Percentiles rank a stretch among this genome's conserved stretches.
phyloP scores from a whole-genome alignment of 2,329 filamentous ascomycete genomes.

The Cercospora zeina region DNA sequence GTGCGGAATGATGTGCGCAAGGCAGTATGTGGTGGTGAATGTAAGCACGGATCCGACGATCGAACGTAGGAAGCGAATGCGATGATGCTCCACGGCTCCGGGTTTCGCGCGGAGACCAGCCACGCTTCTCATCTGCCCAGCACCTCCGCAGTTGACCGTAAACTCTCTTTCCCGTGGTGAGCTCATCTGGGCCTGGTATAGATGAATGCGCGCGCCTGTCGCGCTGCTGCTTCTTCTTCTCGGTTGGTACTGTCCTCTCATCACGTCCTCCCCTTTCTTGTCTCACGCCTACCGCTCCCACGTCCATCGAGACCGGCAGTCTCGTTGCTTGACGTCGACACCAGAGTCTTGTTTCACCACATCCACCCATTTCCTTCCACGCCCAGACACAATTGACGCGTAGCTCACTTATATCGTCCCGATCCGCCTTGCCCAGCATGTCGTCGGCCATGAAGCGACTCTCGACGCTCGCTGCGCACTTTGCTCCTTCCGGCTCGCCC shows the following conservation, averaged over 20 bases:
- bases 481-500: conserved; percentile 41
- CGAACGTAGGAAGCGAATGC: conserved; percentile 2
- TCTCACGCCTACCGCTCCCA: conserved; percentile 22
- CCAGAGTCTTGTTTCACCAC: conserved; percentile 13
- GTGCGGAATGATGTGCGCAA: background rate
- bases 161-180: conserved; percentile 6
- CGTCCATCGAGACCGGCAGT: conserved; percentile 3
- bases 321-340: conserved; percentile 2
- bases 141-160: conserved; percentile 15
- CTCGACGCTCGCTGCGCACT: conserved; percentile 53
- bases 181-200: conserved; percentile 3
- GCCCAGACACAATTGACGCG: conserved; percentile 23
- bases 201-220: background rate
- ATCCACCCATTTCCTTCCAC: conserved; percentile 6
- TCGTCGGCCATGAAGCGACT: conserved; percentile 64
- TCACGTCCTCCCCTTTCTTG: conserved; percentile 5
- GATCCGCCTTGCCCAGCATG: conserved; percentile 50
- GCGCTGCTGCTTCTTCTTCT: background rate
- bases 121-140: conserved; percentile 6
- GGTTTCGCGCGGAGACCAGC: background rate
- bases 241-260: conserved; percentile 5
- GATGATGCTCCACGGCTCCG: background rate
- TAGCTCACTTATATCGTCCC: conserved; percentile 19
- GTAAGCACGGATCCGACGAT: conserved; percentile 4
- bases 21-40: background rate